Conservation (phyloP, 495 filamentous ascomycete genomes). For the Hypoxylon perforatum region DNA sequence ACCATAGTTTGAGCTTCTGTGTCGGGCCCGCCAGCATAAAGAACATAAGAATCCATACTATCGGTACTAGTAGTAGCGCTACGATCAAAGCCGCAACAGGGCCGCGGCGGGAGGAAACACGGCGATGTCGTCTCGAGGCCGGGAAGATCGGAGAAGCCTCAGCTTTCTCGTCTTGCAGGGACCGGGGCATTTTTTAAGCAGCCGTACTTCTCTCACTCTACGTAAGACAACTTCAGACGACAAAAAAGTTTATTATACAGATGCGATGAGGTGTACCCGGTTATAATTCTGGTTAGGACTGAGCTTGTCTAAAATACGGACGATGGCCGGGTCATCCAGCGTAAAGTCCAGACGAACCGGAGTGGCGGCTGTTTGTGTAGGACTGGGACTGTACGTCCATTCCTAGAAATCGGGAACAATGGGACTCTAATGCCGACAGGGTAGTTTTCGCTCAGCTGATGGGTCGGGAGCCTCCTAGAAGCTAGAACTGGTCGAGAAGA, state of each 20-base stretch:
- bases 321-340: constrained; percentile 32
- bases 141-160: constrained; percentile 10
- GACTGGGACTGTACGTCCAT: constrained; percentile 22
- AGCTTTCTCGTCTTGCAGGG: constrained; percentile 17
- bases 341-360: constrained; percentile 5
- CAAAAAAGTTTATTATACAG: constrained; percentile 5
- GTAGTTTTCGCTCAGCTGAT: not conserved
- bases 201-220: not conserved
- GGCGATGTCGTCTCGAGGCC: constrained; percentile 2
- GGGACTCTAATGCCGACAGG: not conserved
- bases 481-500: not conserved
- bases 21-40: constrained; percentile 6
- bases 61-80: constrained; percentile 3
- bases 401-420: constrained; percentile 14
- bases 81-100: constrained; percentile 1
- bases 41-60: constrained; percentile 6
- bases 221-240: not conserved
- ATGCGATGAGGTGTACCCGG: not conserved
- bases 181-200: constrained; percentile 24
- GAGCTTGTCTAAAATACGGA: constrained; percentile 4
- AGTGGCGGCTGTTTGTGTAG: constrained; percentile 8
- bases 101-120: constrained; percentile 1
- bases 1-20: constrained; percentile 22
- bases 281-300: constrained; percentile 9
- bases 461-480: not conserved